These are phyloP conservation scores for Microcyclosporella mali DNA, from an alignment of 2,329 filamentous ascomycete species.

Conservation along the genomic window DNA sequence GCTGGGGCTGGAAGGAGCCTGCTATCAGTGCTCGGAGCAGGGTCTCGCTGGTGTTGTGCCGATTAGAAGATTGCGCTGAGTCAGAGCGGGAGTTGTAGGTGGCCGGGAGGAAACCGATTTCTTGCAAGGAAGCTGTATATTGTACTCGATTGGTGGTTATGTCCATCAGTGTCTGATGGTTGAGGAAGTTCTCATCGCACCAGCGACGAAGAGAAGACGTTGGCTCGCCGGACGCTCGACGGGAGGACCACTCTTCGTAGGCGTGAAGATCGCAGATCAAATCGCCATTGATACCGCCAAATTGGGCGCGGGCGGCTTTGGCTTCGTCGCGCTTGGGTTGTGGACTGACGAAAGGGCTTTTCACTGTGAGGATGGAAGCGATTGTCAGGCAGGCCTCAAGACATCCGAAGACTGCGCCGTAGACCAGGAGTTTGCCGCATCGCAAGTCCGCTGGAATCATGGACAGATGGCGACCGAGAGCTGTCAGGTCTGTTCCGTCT, in stretches of 20 bases:
- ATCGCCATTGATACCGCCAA: constrained; percentile 73
- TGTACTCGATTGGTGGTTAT: constrained; percentile 81
- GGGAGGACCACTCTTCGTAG: constrained; percentile 73
- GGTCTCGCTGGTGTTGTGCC: constrained; percentile 42
- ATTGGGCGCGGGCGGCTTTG: constrained; percentile 66
- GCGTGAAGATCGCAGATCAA: constrained; percentile 80
- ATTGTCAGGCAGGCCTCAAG: constrained; percentile 83
- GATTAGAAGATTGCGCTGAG: constrained; percentile 37
- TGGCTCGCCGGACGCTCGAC: constrained; percentile 51
- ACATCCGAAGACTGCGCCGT: constrained; percentile 88
- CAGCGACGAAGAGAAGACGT: constrained; percentile 62
- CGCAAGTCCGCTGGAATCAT: constrained; percentile 91
- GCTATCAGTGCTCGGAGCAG: constrained; percentile 46
- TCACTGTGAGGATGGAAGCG: constrained; percentile 83
- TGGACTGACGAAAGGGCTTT: constrained; percentile 79
- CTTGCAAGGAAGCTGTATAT: constrained; percentile 77
- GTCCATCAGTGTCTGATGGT: constrained; percentile 74
- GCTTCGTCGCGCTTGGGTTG: constrained; percentile 76
- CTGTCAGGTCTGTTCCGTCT: constrained; percentile 78
- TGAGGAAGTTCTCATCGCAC: constrained; percentile 82
- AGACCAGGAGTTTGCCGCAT: constrained; percentile 91
- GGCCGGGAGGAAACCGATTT: constrained; percentile 66
- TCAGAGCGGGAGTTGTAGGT: constrained; percentile 19
- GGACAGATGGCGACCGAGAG: constrained; percentile 84
- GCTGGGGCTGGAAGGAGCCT: constrained; percentile 62